These are phyloP conservation scores for Globisporangium middletonii DNA, from an alignment of 352 stramenopile species.

Conservation along the genomic window DNA sequence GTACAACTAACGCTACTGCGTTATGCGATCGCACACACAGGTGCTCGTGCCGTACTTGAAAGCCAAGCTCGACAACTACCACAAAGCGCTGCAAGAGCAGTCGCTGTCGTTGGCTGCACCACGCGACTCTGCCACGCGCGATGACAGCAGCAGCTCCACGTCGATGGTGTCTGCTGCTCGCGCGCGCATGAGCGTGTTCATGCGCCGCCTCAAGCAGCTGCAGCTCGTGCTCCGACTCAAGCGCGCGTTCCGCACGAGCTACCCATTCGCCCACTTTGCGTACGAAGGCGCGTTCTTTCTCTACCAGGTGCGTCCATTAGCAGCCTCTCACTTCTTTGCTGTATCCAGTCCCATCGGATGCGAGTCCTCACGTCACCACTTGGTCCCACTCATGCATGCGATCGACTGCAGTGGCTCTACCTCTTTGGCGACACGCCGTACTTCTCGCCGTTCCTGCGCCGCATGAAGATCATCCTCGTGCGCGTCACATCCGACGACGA, in stretches of 20 bases:
- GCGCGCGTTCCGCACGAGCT: slow-evolving; percentile 52
- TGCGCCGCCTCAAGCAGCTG: slow-evolving; percentile 41
- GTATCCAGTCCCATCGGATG: not conserved
- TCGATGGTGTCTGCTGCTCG: not conserved
- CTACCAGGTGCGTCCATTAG: slow-evolving; percentile 41
- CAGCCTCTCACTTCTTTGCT: not conserved
- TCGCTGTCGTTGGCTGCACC: not conserved
- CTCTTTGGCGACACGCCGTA: slow-evolving; percentile 79
- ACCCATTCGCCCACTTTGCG: slow-evolving; percentile 71
- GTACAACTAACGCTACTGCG: not conserved
- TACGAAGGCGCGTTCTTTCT: slow-evolving; percentile 82
- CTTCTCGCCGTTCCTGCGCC: slow-evolving; percentile 72
- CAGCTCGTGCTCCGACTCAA: slow-evolving; percentile 44
- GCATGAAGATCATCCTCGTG: slow-evolving; percentile 70
- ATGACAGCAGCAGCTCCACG: not conserved
- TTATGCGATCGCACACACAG: slow-evolving; percentile 13
- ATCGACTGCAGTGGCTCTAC: slow-evolving; percentile 60
- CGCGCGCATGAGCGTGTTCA: slow-evolving; percentile 25
- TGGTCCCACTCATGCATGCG: not conserved
- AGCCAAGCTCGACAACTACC: slow-evolving; percentile 62
- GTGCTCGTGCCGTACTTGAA: slow-evolving; percentile 77
- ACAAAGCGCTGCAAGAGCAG: slow-evolving; percentile 38
- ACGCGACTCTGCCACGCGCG: not conserved
- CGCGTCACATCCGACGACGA: slow-evolving; percentile 67
- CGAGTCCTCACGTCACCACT: too few relatives aligned